Evolutionary conservation across 352 stramenopile genomes (phyloP), one percentile per base, ranked within the genome.

Genomic region (Pythium utonaiense): DNA sequence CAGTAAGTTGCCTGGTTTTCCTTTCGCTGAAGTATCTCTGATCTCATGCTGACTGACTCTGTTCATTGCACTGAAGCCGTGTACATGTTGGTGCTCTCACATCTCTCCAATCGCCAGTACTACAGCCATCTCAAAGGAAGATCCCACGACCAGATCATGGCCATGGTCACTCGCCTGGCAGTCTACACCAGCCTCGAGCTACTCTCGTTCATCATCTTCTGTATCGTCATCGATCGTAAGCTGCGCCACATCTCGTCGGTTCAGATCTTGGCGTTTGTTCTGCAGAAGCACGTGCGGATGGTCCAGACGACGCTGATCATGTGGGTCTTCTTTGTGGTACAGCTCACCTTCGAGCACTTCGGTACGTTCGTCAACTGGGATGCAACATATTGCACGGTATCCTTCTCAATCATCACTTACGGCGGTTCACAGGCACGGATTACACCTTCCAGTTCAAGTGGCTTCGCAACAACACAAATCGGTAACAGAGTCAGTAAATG

Each of bases 1-100:
- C 59, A n/a, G 57, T 77, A 30, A 53, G 64, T 49, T 10, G 5
- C 28, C n/a, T n/a, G n/a, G n/a, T n/a, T n/a, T n/a, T n/a, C n/a
- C n/a, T n/a, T n/a, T n/a, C n/a, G n/a, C n/a, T n/a, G n/a, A n/a
- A n/a, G n/a, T n/a, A n/a, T n/a, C n/a, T n/a, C n/a, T n/a, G n/a
- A n/a, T n/a, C n/a, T n/a, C n/a, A n/a, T n/a, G 5, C 5, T 5
- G 9, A 9, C 28, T 33, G 7, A 5, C 6, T 6, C 6, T 21
- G n/a, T n/a, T n/a, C n/a, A n/a, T n/a, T n/a, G n/a, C n/a, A n/a
- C n/a, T n/a, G n/a, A n/a, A 51, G 44, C 44, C n/a, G 21, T 51
- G 1, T 51, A 51, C 44, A 27, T 51, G 19, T 5, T 30, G 5
- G 13, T 3, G 44, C 44, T 51, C 6, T n/a, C 44, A 17, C n/a